phyloP scores from a whole-genome alignment of 106 monocot species.

The Allium fistulosum region DNA sequence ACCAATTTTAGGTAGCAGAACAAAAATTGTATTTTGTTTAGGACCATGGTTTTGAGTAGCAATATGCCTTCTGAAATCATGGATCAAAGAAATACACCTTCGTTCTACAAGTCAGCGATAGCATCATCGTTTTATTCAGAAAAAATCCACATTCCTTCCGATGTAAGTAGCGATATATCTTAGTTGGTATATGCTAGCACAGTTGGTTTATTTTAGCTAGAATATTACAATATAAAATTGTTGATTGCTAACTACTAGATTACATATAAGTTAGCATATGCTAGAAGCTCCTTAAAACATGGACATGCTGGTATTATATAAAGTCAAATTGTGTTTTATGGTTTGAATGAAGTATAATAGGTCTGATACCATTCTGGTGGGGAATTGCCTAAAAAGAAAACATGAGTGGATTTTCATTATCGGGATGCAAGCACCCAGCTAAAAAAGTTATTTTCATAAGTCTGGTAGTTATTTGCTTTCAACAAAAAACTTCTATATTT shows the following conservation, averaged over 20 bases:
- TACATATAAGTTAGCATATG: neutral
- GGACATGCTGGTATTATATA: neutral
- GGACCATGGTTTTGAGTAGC: constrained; percentile 5
- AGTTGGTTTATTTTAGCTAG: neutral
- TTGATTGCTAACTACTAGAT: neutral
- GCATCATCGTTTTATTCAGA: constrained; percentile 32
- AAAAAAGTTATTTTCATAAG: too few relatives aligned
- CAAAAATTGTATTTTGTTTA: neutral
- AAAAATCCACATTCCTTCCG: constrained; percentile 17
- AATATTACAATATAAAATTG: neutral
- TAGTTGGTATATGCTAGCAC: neutral
- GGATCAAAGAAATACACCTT: constrained; percentile 33
- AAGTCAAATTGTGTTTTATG: neutral
- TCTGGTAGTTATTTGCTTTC: too few relatives aligned
- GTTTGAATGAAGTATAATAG: too few relatives aligned
- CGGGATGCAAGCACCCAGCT: too few relatives aligned
- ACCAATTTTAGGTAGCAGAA: neutral
- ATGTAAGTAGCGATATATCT: constrained; percentile 14
- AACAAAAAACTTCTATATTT: too few relatives aligned
- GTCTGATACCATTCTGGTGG: too few relatives aligned
- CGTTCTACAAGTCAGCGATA: constrained; percentile 9
- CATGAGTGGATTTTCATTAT: too few relatives aligned
- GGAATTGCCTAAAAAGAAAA: too few relatives aligned
- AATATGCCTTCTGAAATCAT: constrained; percentile 43
- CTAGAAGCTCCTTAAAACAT: neutral